Conservation (phyloP, 2,329 filamentous ascomycete species). For the Fusarium caatingaense region DNA sequence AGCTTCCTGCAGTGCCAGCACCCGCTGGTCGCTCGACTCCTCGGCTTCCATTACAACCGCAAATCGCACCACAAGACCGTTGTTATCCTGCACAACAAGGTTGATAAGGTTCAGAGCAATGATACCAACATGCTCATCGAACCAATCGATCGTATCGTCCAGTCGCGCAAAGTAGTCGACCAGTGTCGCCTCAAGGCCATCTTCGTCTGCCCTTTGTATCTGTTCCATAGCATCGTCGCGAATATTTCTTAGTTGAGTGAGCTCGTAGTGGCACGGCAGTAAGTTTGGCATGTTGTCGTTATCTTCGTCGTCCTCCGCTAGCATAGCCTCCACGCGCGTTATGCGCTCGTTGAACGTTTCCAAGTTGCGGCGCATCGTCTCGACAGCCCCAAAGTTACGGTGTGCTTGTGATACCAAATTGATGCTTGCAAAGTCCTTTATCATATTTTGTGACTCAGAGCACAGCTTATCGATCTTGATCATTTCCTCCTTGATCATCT, state of each 20-base stretch:
- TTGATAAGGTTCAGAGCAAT: slow-evolving; percentile 91
- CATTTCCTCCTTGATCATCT: slow-evolving; percentile 97
- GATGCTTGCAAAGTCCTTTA: slow-evolving; percentile 94
- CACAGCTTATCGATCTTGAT: slow-evolving; percentile 98
- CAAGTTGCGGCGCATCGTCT: slow-evolving; percentile 91
- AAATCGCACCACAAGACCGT: slow-evolving; percentile 88
- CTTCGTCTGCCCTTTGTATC: slow-evolving; percentile 81
- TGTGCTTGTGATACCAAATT: slow-evolving; percentile 94
- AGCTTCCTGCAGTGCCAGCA: slow-evolving; percentile 91
- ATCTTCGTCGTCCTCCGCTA: slow-evolving; percentile 86
- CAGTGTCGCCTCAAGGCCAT: slow-evolving; percentile 81
- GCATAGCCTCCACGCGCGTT: slow-evolving; percentile 78
- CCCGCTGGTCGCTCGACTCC: slow-evolving; percentile 94
- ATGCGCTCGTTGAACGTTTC: slow-evolving; percentile 87
- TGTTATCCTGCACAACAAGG: slow-evolving; percentile 86
- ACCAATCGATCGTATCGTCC: slow-evolving; percentile 90
- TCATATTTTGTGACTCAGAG: slow-evolving; percentile 97
- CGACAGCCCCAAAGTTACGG: slow-evolving; percentile 92
- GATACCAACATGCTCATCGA: slow-evolving; percentile 92
- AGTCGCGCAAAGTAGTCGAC: slow-evolving; percentile 90
- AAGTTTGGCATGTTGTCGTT: slow-evolving; percentile 92
- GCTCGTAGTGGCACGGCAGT: slow-evolving; percentile 87
- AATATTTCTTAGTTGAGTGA: slow-evolving; percentile 92
- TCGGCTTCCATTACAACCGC: slow-evolving; percentile 94
- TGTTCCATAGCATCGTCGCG: slow-evolving; percentile 97